These are phyloP conservation scores for Stachybotrys elegans DNA, from an alignment of 2,329 filamentous ascomycete genomes.

Conservation along the genomic window DNA sequence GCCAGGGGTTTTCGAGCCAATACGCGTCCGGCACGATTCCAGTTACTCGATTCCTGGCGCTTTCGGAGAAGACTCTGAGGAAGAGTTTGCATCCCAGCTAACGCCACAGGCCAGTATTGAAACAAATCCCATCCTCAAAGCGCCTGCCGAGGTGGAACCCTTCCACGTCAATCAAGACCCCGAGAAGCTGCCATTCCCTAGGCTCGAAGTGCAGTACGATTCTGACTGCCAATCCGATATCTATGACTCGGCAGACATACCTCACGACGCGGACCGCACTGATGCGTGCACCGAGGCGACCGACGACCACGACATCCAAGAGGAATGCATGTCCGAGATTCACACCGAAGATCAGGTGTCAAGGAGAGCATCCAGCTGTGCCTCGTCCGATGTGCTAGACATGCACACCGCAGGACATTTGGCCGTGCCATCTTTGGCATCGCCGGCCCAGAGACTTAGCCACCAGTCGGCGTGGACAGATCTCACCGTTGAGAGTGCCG, in stretches of 20 bases:
- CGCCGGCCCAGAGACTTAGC: slow-evolving; percentile 42
- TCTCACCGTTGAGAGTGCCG: slow-evolving; percentile 50
- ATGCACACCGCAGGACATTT: slow-evolving; percentile 40
- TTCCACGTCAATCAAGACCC: neutral
- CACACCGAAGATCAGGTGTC: slow-evolving; percentile 24
- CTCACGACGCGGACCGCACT: slow-evolving; percentile 25
- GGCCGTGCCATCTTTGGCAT: slow-evolving; percentile 39
- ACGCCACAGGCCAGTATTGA: too few species aligned
- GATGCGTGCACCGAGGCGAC: slow-evolving; percentile 31
- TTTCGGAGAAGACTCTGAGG: too few species aligned
- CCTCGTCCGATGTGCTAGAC: slow-evolving; percentile 29
- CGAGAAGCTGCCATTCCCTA: slow-evolving; percentile 26
- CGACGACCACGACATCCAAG: slow-evolving; percentile 23
- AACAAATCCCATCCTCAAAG: too few species aligned
- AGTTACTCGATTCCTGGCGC: too few species aligned
- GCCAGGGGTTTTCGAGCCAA: too few species aligned
- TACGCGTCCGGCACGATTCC: too few species aligned
- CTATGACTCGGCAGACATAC: slow-evolving; percentile 19
- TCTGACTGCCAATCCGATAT: slow-evolving; percentile 33
- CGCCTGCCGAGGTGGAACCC: too few species aligned
- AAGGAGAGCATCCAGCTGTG: slow-evolving; percentile 33
- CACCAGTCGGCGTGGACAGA: slow-evolving; percentile 58
- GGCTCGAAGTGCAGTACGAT: slow-evolving; percentile 29
- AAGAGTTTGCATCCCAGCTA: too few species aligned
- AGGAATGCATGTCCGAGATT: slow-evolving; percentile 21